A percentile compares a stretch with the other conserved stretches of the same genome.
Evolutionary conservation across 257 asterid species (phyloP).

Genomic region (Echium plantagineum): DNA sequence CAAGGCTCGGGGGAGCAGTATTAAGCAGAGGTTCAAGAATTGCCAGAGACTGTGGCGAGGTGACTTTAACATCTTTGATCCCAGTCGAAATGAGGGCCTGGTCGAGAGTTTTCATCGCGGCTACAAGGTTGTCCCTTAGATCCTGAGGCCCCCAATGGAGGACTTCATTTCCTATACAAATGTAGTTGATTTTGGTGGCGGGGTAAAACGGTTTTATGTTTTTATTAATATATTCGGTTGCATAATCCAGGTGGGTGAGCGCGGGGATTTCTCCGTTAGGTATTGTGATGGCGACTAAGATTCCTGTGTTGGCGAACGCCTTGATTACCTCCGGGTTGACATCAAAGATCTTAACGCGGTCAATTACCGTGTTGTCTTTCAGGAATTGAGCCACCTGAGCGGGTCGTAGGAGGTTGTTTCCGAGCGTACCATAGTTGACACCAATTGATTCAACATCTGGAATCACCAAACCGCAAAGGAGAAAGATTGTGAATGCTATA

Average conservation of each 20-base stretch:
- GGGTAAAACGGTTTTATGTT: conserved; percentile 65
- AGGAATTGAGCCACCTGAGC: conserved; percentile 63
- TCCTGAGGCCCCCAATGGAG: conserved; percentile 63
- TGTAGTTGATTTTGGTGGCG: conserved; percentile 44
- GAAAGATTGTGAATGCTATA: background rate
- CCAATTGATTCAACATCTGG: conserved; percentile 46
- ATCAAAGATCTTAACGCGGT: conserved; percentile 67
- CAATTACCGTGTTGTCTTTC: conserved; percentile 52
- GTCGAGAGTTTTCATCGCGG: conserved; percentile 56
- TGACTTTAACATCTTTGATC: conserved; percentile 33
- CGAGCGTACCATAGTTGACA: conserved; percentile 85
- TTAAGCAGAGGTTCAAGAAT: conserved; percentile 26
- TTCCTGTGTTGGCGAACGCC: conserved; percentile 69
- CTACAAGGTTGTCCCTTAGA: conserved; percentile 44
- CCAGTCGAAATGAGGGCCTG: conserved; percentile 33
- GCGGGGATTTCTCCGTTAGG: conserved; percentile 76
- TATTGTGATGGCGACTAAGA: conserved; percentile 62
- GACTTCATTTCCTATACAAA: conserved; percentile 74
- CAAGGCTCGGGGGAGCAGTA: conserved; percentile 62
- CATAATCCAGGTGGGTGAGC: conserved; percentile 32
- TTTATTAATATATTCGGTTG: conserved; percentile 38
- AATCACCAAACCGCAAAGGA: background rate
- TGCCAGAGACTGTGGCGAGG: conserved; percentile 75
- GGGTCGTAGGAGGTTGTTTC: conserved; percentile 82
- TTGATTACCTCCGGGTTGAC: conserved; percentile 69